Base-by-base conservation (phyloP, 73 alveolate species). In the Symbiodinium natans region DNA sequence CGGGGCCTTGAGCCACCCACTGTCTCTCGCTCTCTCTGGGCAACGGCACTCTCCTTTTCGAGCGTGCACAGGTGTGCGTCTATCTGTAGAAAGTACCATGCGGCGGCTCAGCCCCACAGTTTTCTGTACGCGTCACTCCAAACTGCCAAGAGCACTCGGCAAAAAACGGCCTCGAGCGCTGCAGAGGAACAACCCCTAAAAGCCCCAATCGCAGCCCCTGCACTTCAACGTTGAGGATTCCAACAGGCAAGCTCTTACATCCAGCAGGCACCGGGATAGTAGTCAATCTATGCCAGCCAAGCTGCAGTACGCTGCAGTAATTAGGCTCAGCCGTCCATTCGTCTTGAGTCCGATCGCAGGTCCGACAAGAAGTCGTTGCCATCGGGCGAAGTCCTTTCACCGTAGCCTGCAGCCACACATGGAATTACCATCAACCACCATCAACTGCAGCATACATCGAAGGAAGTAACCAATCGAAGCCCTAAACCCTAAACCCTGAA, bases 361-460 rank as follows among this genome's bases (percentile, higher is more conserved):
- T 90, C 97, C 9, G 97, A 90, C 38, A 90, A 42, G 41, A 90
- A 90, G 84, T 90, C 97, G 83, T 90, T 90, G 34, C 97, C 97
- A 29, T 90, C 97, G 15, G 95, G 85, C 38, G 80, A 63, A 46
- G 43, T 90, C 46, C 97, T 68, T 19, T 90, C 97, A 31, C 97
- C 97, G 41, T 90, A 90, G 80, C 97, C 97, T 90, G 59, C 59
- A 13, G 59, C 21, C 59, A 13, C 59, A 46, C 59, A 46, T 46
- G 25, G 34, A 19, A 63, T 19, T 17, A 4, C 80, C n/a, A n/a
- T n/a, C n/a, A n/a, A n/a, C n/a, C n/a, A n/a, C n/a, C n/a, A n/a
- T n/a, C n/a, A n/a, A n/a, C n/a, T n/a, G n/a, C n/a, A n/a, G n/a
- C n/a, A n/a, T n/a, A n/a, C n/a, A n/a, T n/a, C n/a, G n/a, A n/a